phyloP scores from a whole-genome alignment of 2,329 filamentous ascomycete genomes.

The Fusarium sp. region DNA sequence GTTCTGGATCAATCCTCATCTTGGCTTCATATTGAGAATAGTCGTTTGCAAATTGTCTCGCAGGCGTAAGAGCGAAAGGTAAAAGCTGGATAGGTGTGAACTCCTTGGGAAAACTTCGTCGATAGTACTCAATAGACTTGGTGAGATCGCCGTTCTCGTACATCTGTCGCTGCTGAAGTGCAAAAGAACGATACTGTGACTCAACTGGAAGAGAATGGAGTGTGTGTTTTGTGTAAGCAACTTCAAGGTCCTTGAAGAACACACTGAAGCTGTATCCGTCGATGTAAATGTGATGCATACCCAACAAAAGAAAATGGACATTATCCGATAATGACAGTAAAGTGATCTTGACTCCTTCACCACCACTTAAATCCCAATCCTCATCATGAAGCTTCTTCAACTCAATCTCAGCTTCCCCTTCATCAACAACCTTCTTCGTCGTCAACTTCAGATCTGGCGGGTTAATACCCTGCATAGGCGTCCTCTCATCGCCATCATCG shows the following conservation, averaged over 20 bases:
- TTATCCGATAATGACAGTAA: not conserved
- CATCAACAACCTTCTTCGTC: not conserved
- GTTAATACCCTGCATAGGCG: not conserved
- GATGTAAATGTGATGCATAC: conserved; percentile 7
- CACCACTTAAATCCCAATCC: not conserved
- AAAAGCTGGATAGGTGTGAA: not conserved
- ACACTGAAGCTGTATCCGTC: conserved; percentile 12
- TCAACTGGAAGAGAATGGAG: not conserved
- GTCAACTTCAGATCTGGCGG: not conserved
- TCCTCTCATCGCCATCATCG: not conserved
- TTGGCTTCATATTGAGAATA: not conserved
- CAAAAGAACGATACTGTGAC: not conserved
- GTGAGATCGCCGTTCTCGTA: not conserved
- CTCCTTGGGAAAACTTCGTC: not conserved
- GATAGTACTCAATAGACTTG: not conserved
- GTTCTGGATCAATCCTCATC: not conserved
- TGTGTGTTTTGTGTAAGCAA: not conserved
- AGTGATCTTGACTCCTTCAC: not conserved
- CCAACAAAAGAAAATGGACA: conserved; percentile 1
- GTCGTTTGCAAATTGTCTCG: not conserved
- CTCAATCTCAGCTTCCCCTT: not conserved
- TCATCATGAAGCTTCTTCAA: not conserved
- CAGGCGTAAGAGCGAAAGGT: not conserved
- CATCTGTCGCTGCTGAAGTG: not conserved
- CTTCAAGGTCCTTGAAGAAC: not conserved